Conservation (phyloP, 1,139 yeast genomes). For the Kluyveromyces sp. region DNA sequence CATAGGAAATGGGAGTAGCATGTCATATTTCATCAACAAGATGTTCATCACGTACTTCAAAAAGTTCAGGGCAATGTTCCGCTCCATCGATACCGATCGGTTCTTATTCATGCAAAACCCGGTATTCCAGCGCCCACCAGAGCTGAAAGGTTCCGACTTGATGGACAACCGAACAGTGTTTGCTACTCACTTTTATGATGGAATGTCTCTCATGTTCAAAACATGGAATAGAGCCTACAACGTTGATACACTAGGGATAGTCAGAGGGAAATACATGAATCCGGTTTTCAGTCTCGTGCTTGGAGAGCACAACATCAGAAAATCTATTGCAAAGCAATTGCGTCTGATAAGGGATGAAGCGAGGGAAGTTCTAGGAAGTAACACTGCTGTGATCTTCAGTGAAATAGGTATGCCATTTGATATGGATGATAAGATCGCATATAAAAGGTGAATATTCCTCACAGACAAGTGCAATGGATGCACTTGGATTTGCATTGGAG, state of each 20-base stretch:
- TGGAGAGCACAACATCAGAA: slow-evolving; percentile 73
- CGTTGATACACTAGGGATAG: slow-evolving; percentile 85
- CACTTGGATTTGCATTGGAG: slow-evolving; percentile 70
- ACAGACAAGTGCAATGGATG: slow-evolving; percentile 81
- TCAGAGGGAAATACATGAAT: slow-evolving; percentile 65
- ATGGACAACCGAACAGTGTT: slow-evolving; percentile 62
- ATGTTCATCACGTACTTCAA: slow-evolving; percentile 54
- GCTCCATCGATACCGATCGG: slow-evolving; percentile 40
- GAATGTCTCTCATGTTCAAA: slow-evolving; percentile 84
- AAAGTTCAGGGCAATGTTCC: slow-evolving; percentile 40
- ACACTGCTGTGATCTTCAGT: slow-evolving; percentile 66
- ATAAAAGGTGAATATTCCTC: slow-evolving; percentile 53
- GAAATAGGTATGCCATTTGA: slow-evolving; percentile 98
- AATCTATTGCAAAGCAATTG: slow-evolving; percentile 62
- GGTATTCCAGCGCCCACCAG: slow-evolving; percentile 73
- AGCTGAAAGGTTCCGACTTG: slow-evolving; percentile 44
- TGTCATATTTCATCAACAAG: slow-evolving; percentile 53
- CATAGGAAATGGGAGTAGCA: slow-evolving; percentile 37
- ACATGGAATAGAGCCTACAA: slow-evolving; percentile 71
- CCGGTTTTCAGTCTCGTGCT: slow-evolving; percentile 74
- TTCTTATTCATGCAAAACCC: slow-evolving; percentile 77
- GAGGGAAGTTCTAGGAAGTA: slow-evolving; percentile 44
- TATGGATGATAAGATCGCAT: slow-evolving; percentile 74
- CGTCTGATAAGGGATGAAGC: slow-evolving; percentile 58
- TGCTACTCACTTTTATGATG: slow-evolving; percentile 90